These are phyloP conservation scores for Vicia sativa DNA, from an alignment of 306 rosid genomes.

Conservation along the genomic window DNA sequence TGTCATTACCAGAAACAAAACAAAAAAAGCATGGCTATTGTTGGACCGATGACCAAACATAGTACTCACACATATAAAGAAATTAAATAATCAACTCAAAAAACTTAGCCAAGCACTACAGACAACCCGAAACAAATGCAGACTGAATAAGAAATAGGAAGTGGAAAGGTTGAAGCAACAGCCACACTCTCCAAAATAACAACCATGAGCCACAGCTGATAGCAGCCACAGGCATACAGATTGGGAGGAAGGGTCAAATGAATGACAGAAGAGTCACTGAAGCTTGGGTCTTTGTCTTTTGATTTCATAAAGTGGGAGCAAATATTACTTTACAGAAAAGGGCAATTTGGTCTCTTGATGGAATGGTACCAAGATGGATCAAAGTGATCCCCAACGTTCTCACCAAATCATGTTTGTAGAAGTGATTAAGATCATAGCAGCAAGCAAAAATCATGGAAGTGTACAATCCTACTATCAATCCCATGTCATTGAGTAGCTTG, in stretches of 20 bases:
- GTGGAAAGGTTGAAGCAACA: conserved; percentile 1
- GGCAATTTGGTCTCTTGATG: background rate
- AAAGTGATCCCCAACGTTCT: background rate
- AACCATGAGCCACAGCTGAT: background rate
- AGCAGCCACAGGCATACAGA: background rate
- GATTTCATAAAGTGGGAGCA: background rate
- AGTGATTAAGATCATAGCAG: background rate
- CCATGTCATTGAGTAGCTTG: background rate
- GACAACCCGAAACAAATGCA: background rate
- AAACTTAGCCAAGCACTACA: no score
- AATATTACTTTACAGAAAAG: background rate
- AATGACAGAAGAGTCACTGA: background rate
- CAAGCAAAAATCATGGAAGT: background rate
- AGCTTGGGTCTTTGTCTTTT: background rate
- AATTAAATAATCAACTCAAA: background rate
- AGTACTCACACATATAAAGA: background rate
- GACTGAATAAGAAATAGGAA: background rate
- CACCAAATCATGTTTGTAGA: background rate
- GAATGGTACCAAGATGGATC: background rate
- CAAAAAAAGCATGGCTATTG: background rate
- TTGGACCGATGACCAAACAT: background rate
- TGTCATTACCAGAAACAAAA: background rate
- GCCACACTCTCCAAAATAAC: background rate
- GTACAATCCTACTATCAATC: conserved; percentile 9
- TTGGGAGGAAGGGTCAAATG: background rate